Base-by-base conservation (phyloP, 2,329 filamentous ascomycete species). In the Cryphonectria nitschkei region DNA sequence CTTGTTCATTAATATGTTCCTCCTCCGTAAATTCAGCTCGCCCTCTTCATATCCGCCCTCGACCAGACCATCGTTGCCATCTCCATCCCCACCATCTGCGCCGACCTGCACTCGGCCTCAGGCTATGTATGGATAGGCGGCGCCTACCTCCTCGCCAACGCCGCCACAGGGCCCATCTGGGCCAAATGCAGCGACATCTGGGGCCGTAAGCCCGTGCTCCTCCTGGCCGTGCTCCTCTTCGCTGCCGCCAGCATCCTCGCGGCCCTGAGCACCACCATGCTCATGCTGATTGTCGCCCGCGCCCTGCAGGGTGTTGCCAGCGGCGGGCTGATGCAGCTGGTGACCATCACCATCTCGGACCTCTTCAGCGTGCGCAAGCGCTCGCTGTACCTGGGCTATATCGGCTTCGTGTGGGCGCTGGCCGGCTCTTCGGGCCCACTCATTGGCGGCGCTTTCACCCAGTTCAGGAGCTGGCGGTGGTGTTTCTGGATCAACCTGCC, bases 41-140 rank as follows among this genome's bases (percentile, higher is more conserved):
- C 64, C 34, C 70, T 75, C n/a, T 75, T 76, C 52, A 52, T 75
- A 1, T 60, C 75, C 26, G 75, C 76, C n/a, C 72, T 76, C 77
- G 81, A 77, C 54, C 68, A 72, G 32, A 86, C 83, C 2, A 84
- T 86, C 73, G 78, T 87, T 61, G 79, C 85, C 13, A 86, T 84
- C 1, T 82, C 85, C 2, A 82, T 86, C 34, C 85, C 85, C 0
- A 83, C 82, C 0, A 87, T 88, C 65, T 80, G 81, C 14, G 75
- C 77, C 3, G 80, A 87, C 32, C 80, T 90, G 6, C 78, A 85
- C 58, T 89, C 87, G 7, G 73, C 75, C 3, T 80, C 85, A 8
- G 88, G 88, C 13, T 92, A 91, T 77, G 86, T 86, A 22, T 92
- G 89, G 90, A 88, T 92, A 67, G 89, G 89, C 1, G 87, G 85